Conservation (phyloP, 2,329 filamentous ascomycete genomes). For the Scedosporium boydii region DNA sequence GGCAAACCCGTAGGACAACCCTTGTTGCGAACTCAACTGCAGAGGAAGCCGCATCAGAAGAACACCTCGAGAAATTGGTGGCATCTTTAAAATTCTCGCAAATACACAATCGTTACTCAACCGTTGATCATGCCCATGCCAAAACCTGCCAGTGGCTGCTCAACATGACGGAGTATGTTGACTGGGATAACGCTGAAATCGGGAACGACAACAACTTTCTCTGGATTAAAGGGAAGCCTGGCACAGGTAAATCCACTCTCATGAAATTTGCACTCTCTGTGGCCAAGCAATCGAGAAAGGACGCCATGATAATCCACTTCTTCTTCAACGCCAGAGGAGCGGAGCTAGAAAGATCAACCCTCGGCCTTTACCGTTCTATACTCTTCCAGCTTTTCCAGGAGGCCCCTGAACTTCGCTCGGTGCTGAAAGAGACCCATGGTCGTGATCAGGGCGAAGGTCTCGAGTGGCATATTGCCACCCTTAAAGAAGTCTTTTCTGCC, state of each 20-base stretch:
- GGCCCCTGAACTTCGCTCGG: conserved; percentile 20
- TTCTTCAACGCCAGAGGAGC: conserved; percentile 39
- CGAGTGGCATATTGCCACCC: not conserved
- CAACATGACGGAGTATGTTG: conserved; percentile 1
- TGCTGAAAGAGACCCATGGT: conserved; percentile 17
- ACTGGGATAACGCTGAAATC: conserved; percentile 7
- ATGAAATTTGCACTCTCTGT: conserved; percentile 28
- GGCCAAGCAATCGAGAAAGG: conserved; percentile 9
- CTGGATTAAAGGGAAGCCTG: conserved; percentile 38
- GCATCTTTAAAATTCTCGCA: conserved; percentile 10
- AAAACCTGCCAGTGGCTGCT: conserved; percentile 15
- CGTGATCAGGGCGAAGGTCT: not conserved
- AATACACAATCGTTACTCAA: conserved; percentile 8
- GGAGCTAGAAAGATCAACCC: conserved; percentile 30
- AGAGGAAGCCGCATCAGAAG: no score
- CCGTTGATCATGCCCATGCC: conserved; percentile 8
- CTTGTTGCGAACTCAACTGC: no score
- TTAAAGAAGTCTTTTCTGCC: not conserved
- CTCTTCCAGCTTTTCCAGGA: conserved; percentile 32
- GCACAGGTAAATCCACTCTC: conserved; percentile 34
- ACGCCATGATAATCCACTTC: conserved; percentile 26
- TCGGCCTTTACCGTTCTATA: conserved; percentile 41
- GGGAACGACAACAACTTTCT: conserved; percentile 27
- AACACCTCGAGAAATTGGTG: conserved; percentile 1
- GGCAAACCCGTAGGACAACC: no score